These are phyloP conservation scores for Rhododendron henanense DNA, from an alignment of 148 eudicot species.

Conservation along the genomic window DNA sequence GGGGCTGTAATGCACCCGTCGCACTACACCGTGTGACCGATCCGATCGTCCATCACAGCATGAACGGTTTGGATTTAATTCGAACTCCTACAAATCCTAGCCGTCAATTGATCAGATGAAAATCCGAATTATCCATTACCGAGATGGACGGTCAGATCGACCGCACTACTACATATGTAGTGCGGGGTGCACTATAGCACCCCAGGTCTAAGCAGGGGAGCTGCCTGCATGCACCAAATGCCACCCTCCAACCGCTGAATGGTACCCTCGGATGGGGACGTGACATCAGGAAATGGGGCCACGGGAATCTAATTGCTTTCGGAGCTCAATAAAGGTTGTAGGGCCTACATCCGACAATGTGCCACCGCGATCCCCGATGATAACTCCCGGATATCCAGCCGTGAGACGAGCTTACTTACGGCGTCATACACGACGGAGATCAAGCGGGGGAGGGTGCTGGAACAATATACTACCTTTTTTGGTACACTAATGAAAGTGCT, in stretches of 20 bases:
- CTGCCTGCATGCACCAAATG: neutral
- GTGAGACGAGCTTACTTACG: neutral
- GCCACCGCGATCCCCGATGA: neutral
- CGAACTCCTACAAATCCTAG: no score
- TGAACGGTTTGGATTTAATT: no score
- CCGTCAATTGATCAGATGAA: no score
- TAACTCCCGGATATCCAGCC: neutral
- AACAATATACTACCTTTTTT: no score
- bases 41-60: rapidly evolving
- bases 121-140: no score
- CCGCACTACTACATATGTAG: no score
- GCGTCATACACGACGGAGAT: neutral
- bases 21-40: no score
- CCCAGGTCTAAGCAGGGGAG: neutral
- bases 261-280: neutral
- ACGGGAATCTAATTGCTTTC: neutral
- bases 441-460: neutral
- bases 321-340: neutral
- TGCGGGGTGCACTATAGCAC: no score
- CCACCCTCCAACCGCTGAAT: neutral
- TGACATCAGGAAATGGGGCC: neutral
- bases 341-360: neutral
- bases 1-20: no score
- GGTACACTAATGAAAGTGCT: no score
- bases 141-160: no score